Conservation (phyloP, 345 rosid species). For the Syzygium aromaticum region DNA sequence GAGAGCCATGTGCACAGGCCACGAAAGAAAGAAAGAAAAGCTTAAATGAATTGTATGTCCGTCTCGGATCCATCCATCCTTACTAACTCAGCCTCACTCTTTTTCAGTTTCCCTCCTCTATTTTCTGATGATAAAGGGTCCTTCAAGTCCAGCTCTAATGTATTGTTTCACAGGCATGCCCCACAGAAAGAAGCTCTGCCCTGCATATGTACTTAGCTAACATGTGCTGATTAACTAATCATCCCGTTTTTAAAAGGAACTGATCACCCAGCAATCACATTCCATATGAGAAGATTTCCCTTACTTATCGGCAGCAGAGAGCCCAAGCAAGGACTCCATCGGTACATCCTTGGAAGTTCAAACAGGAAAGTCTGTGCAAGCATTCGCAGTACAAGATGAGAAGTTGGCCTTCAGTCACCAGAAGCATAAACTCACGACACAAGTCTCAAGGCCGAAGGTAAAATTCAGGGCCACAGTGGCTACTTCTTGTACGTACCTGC, state of each 20-base stretch:
- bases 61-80: neutral
- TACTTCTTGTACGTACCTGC: neutral
- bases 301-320: conserved; percentile 6
- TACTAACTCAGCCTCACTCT: conserved; percentile 7
- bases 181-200: neutral
- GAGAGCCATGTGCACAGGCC: conserved; percentile 38
- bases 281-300: neutral
- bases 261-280: neutral
- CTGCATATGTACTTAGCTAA: neutral
- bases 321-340: conserved; percentile 45
- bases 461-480: neutral
- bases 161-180: conserved; percentile 1
- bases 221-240: neutral
- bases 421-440: conserved; percentile 38
- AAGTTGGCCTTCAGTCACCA: conserved; percentile 14
- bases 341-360: conserved; percentile 72
- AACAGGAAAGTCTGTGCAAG: conserved; percentile 48
- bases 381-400: conserved; percentile 27
- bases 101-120: neutral
- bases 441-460: conserved; percentile 50
- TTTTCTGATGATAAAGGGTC: conserved; percentile 7
- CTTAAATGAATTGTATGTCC: neutral
- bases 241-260: neutral
- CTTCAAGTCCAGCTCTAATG: conserved; percentile 40
- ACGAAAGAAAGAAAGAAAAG: conserved; percentile 4